A percentile compares a stretch with the other conserved stretches of the same genome.
Conservation (phyloP, 768 basidiomycete genomes). For the Mycena olivaceomarginata region DNA sequence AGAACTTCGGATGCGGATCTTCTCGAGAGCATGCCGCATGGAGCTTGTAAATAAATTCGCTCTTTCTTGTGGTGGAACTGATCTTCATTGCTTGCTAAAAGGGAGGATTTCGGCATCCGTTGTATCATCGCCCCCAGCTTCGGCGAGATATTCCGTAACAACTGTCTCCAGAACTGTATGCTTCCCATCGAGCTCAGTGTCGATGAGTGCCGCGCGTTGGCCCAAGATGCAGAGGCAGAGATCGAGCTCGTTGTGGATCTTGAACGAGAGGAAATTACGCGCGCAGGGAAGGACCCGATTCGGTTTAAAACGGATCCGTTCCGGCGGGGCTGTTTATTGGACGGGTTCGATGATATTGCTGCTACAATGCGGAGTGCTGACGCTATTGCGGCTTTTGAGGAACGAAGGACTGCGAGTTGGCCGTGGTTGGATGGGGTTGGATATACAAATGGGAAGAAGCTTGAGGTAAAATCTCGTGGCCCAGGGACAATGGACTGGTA, state of each 20-base stretch:
- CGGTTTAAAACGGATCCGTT: conserved; percentile 91
- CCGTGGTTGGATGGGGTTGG: conserved; percentile 98
- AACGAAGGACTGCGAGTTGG: conserved; percentile 84
- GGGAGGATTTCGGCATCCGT: conserved; percentile 93
- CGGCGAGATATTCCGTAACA: conserved; percentile 93
- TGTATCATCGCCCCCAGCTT: conserved; percentile 92
- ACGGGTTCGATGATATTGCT: conserved; percentile 97
- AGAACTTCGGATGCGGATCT: conserved; percentile 94
- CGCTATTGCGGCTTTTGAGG: conserved; percentile 86
- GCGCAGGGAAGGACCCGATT: conserved; percentile 80
- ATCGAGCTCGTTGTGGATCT: conserved; percentile 89
- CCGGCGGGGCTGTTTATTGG: conserved; percentile 93
- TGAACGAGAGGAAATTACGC: conserved; percentile 86
- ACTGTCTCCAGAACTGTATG: conserved; percentile 96
- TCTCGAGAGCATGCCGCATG: conserved; percentile 95
- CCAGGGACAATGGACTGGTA: conserved; percentile 31
- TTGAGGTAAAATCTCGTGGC: background rate
- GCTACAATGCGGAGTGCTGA: conserved; percentile 89
- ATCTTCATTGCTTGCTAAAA: conserved; percentile 48
- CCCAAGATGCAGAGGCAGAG: conserved; percentile 84
- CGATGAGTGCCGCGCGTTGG: conserved; percentile 80
- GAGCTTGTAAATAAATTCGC: conserved; percentile 75
- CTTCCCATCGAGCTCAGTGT: conserved; percentile 84
- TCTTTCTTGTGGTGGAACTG: background rate
- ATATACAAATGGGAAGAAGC: conserved; percentile 3